These are phyloP conservation scores for Trametes elegans DNA, from an alignment of 768 basidiomycete species.

Conservation along the genomic window DNA sequence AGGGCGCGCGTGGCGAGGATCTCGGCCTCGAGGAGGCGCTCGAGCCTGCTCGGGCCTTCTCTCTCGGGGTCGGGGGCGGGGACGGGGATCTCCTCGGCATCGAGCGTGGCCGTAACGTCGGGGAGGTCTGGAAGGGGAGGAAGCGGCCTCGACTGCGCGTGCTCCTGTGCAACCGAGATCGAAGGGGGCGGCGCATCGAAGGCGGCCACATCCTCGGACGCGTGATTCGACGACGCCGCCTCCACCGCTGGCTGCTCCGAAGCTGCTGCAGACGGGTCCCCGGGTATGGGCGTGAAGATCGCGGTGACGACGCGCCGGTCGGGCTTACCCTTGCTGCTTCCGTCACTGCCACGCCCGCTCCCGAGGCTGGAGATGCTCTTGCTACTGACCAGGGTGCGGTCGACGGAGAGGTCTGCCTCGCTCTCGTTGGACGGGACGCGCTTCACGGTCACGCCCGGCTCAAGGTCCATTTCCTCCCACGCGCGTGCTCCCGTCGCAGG, in stretches of 20 bases:
- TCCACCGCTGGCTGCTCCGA: not conserved
- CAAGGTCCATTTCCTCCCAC: slow-evolving; percentile 36
- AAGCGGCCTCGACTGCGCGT: slow-evolving; percentile 9
- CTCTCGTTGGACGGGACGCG: slow-evolving; percentile 22
- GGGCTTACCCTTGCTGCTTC: slow-evolving; percentile 23
- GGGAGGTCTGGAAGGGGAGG: slow-evolving; percentile 8
- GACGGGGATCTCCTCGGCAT: not conserved
- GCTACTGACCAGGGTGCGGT: slow-evolving; percentile 6
- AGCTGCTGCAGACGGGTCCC: not conserved
- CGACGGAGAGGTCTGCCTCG: not conserved
- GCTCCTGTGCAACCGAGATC: not conserved
- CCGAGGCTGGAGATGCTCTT: slow-evolving; percentile 16
- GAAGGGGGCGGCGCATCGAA: not conserved
- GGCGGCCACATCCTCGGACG: not conserved
- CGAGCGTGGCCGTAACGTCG: not conserved
- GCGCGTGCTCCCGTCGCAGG: slow-evolving; percentile 32
- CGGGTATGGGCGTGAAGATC: slow-evolving; percentile 24
- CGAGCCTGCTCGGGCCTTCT: slow-evolving; percentile 6
- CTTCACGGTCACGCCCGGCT: slow-evolving; percentile 34
- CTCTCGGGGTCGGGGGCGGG: not conserved
- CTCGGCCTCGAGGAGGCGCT: slow-evolving; percentile 25
- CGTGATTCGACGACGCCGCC: not conserved
- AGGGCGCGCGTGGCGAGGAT: slow-evolving; percentile 24
- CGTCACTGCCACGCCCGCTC: slow-evolving; percentile 19
- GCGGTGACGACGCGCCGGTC: slow-evolving; percentile 32